Evolutionary conservation across 352 stramenopile species (phyloP).

Genomic region (Hyaloperonospora arabidopsidis): DNA sequence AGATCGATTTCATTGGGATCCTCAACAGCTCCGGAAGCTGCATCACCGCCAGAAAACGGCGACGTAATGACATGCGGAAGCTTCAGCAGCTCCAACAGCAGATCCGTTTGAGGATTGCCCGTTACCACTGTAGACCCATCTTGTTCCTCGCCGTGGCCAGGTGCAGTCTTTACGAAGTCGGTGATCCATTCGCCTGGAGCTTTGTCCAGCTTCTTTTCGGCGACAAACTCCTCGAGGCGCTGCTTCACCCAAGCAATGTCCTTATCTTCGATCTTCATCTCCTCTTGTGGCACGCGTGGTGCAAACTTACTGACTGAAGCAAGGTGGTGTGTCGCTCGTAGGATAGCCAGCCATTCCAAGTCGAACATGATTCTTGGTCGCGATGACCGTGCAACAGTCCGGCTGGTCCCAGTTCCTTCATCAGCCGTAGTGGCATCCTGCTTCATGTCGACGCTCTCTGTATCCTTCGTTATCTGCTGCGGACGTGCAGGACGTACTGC

Average conservation of each 20-base stretch:
- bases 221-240: conserved; percentile 39
- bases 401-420: conserved; percentile 1
- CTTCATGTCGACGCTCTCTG: conserved; percentile 2
- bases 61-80: conserved; percentile 91
- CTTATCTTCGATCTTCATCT: conserved; percentile 63
- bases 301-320: conserved; percentile 54
- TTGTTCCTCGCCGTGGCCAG: conserved; percentile 41
- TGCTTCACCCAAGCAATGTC: conserved; percentile 74
- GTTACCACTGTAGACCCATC: conserved; percentile 21
- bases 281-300: conserved; percentile 60
- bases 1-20: conserved; percentile 59
- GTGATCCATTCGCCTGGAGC: conserved; percentile 54
- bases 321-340: conserved; percentile 89
- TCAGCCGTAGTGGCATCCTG: conserved; percentile 4
- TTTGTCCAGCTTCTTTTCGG: conserved; percentile 48
- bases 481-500: conserved; percentile 1
- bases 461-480: conserved; percentile 1
- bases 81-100: conserved; percentile 87
- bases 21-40: conserved; percentile 13
- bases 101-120: conserved; percentile 95
- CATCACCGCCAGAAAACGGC: conserved; percentile 51
- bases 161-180: conserved; percentile 75
- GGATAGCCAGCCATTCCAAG: conserved; percentile 90
- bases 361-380: conserved; percentile 87
- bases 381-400: conserved; percentile 1